Base-by-base conservation (phyloP, 257 asterid species). In the Solanum tacnaense region DNA sequence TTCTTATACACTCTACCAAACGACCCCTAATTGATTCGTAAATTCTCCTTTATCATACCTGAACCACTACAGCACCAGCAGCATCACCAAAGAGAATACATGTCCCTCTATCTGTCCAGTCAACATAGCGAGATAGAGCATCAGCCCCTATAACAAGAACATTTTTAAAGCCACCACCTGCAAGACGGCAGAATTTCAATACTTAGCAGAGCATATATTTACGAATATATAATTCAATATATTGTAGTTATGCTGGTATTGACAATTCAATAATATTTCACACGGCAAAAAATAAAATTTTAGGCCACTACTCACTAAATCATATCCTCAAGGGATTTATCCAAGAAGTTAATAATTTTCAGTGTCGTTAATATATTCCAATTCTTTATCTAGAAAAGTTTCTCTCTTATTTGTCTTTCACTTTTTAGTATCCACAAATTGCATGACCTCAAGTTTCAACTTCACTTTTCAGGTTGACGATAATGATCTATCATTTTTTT, bases 61-160 rank as follows among this genome's bases (percentile, higher is more conserved):
- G 98, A 82, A 97, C 90, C 88, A 97, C 86, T 29, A 96, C 98
- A 36, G 99, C 99, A 87, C 98, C 99, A 72, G 99, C 99, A 74
- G 96, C 98, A 91, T 97, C 99, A 72, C 99, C 99, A 72, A 97
- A 97, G 91, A 97, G 98, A 87, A 97, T 96, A 90, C 99, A 96
- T 4, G 98, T 94, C 88, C 99, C 99, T 93, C 99, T 92, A 89
- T 96, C 99, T 0, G 95, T 94, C 99, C 99, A 97, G 89, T 97
- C 99, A 86, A 94, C 96, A 84, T 94, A 94, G 49, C 98, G 98
- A 89, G 99, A 96, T 49, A 97, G 95, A 71, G 98, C 96, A 94
- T 97, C 99, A 16, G 99, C 98, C 49, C 99, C 99, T 84, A 97
- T 92, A 88, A 97, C 99, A 89, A 97, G 96, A 90, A 97, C 99